Conservation (phyloP, 2,329 filamentous ascomycete species). For the Alternaria metachromatica region DNA sequence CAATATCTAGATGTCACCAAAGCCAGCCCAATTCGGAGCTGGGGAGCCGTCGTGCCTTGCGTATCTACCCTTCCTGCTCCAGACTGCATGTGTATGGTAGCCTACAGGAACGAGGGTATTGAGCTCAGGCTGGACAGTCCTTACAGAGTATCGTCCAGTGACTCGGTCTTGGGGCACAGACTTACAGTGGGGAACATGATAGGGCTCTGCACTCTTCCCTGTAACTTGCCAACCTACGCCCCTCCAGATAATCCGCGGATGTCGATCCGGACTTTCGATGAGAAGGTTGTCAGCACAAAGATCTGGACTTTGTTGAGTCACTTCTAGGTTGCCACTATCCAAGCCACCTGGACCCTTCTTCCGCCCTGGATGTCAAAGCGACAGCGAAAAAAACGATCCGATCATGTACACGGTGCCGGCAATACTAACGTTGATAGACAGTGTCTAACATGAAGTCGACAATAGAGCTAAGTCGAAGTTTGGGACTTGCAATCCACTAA, state of each 20-base stretch:
- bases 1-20: slow-evolving; percentile 30
- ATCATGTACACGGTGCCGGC: neutral
- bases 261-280: neutral
- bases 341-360: neutral
- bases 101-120: neutral
- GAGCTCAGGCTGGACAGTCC: neutral
- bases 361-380: neutral
- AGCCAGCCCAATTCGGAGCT: slow-evolving; percentile 21
- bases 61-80: neutral
- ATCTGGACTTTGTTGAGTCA: neutral
- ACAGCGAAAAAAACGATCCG: neutral
- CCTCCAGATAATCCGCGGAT: neutral
- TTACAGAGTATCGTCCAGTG: neutral
- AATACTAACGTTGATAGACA: neutral
- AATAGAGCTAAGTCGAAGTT: neutral
- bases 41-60: slow-evolving; percentile 25
- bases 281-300: neutral
- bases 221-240: neutral
- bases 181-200: neutral
- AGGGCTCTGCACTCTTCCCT: neutral
- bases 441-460: neutral
- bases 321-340: neutral
- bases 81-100: neutral
- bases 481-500: neutral
- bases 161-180: neutral